Conservation (phyloP, 352 stramenopile genomes). For the Pythium brassicae region DNA sequence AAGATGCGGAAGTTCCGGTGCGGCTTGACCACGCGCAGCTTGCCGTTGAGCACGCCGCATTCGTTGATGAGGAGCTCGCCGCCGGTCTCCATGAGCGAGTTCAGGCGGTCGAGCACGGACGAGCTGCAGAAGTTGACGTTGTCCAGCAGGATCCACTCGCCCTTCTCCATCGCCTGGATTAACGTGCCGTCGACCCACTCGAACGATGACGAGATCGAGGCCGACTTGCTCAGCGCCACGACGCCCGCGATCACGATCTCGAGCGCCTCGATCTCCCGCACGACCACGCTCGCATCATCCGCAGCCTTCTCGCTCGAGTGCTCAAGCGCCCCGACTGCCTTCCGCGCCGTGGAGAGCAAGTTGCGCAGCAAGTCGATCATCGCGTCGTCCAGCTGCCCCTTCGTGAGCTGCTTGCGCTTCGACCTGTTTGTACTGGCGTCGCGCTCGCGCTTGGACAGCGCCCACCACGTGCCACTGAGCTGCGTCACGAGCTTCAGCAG, state of each 20-base stretch:
- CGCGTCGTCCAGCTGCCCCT: conserved; percentile 59
- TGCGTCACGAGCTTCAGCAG: conserved; percentile 31
- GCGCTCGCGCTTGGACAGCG: conserved; percentile 36
- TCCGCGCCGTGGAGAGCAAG: conserved; percentile 36
- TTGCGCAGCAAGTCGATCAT: conserved; percentile 52
- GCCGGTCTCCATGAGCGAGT: conserved; percentile 97
- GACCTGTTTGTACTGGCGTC: conserved; percentile 18
- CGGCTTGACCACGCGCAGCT: conserved; percentile 92
- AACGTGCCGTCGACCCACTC: conserved; percentile 98
- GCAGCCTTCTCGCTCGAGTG: not conserved
- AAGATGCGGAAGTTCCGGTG: conserved; percentile 99
- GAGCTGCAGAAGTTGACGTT: conserved; percentile 99
- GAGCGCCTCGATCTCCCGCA: conserved; percentile 15
- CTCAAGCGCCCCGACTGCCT: conserved; percentile 12
- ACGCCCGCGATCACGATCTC: conserved; percentile 30
- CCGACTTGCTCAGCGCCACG: conserved; percentile 55
- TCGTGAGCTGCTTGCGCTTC: conserved; percentile 47
- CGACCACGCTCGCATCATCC: not conserved
- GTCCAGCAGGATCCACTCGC: conserved; percentile 99
- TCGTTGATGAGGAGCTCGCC: conserved; percentile 98
- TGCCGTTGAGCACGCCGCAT: conserved; percentile 91
- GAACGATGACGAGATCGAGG: conserved; percentile 86
- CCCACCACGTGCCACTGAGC: conserved; percentile 49
- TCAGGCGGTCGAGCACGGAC: conserved; percentile 99
- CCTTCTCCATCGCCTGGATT: conserved; percentile 96